A percentile compares a stretch with the other conserved stretches of the same genome.
Evolutionary conservation across 2,329 filamentous ascomycete species (phyloP).

Genomic region (Aspergillus glaucus): DNA sequence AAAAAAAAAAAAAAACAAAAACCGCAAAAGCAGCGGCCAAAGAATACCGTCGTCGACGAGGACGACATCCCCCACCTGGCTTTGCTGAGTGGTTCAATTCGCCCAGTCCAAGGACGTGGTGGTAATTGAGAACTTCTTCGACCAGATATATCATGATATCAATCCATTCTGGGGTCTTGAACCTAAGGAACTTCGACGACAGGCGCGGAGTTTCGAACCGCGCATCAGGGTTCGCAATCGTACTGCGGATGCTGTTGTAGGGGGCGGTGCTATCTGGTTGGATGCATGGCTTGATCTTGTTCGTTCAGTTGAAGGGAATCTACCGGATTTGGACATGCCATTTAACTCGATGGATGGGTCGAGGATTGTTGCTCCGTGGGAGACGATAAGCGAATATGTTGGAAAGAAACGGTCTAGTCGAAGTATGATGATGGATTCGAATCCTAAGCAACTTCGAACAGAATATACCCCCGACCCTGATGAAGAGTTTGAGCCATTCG

Average conservation of each 20-base stretch:
- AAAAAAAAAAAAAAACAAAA: conserved; percentile 27
- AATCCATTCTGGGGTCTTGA: conserved; percentile 45
- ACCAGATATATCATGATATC: conserved; percentile 47
- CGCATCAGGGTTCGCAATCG: conserved; percentile 38
- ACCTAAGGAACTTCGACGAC: conserved; percentile 33
- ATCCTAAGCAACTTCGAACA: too few species aligned
- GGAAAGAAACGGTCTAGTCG: conserved; percentile 21
- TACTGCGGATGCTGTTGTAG: conserved; percentile 20
- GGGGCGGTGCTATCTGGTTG: conserved; percentile 30
- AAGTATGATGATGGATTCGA: too few species aligned
- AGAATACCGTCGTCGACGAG: conserved; percentile 39
- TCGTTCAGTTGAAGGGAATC: conserved; percentile 25
- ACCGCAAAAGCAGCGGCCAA: conserved; percentile 32
- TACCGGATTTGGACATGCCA: conserved; percentile 44
- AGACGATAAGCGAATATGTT: conserved; percentile 38
- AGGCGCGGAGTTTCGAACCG: conserved; percentile 14
- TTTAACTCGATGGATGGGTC: conserved; percentile 47
- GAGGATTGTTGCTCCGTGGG: conserved; percentile 43
- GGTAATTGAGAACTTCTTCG: conserved; percentile 43
- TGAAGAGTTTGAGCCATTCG: conserved; percentile 9
- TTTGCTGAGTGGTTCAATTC: conserved; percentile 46
- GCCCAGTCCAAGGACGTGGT: conserved; percentile 37
- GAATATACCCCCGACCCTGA: conserved; percentile 9
- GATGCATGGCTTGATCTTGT: conserved; percentile 38
- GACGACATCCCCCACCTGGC: conserved; percentile 25